Evolutionary conservation across 305 asterid species (phyloP), one percentile per base, ranked within the genome.

Genomic region (Fraxinus velutina): DNA sequence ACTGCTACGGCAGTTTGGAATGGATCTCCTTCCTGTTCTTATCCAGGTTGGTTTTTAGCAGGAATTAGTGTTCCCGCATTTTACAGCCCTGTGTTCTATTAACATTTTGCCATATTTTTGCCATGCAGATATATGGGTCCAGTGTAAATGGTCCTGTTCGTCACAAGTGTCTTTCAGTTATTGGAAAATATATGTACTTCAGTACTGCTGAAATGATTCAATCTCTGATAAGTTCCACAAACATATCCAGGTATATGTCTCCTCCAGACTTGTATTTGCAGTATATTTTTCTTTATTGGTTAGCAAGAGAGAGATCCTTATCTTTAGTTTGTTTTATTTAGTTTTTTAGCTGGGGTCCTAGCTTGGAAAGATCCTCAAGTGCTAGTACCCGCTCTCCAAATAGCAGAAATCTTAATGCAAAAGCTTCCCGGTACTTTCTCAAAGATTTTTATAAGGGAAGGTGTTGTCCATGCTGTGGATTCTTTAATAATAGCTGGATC

Each of bases 331-430:
- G 84, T 73, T 52, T 77, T 68, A 44, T 80, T 72, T 79, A 96
- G 99, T 84, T 96, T 96, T 88, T 89, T 96, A 84, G 97, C 98
- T 84, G 99, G 99, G 83, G 97, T 96, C 78, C 87, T 96, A 84
- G 99, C 99, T 74, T 96, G 98, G 98, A 96, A 96, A 90, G 99
- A 96, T 89, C 98, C 99, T 37, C 99, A 93, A 83, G 99, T 92
- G 79, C 87, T 96, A 91, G 92, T 96, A 36, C 98, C 98, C 17
- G 95, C 99, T 68, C 98, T 96, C 84, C 98, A 96, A 81, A 90
- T 94, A 81, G 93, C 99, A 29, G 99, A 93, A 87, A 96, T 96
- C 77, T 87, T 94, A 86, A 94, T 96, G 99, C 97, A 94, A 87
- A 96, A 93, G 85, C 98, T 94, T 79, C 99, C 99, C 27, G 93